phyloP scores from a whole-genome alignment of 306 rosid genomes.

The Prunus fruticosa region DNA sequence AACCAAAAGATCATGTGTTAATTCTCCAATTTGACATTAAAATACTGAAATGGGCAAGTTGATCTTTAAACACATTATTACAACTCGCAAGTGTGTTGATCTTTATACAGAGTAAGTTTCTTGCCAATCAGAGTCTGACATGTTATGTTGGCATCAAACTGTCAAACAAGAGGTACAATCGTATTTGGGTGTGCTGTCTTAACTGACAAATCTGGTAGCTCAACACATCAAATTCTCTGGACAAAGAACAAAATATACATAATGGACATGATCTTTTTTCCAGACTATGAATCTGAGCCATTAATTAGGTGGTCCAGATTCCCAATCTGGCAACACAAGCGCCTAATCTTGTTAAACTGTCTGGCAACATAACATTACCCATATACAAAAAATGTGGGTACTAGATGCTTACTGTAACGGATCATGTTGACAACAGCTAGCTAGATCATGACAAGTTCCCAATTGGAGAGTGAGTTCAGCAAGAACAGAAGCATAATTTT shows the following conservation, averaged over 20 bases:
- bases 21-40: background rate
- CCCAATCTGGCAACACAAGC: too few relatives aligned
- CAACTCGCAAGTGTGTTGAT: background rate
- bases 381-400: background rate
- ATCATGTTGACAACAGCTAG: constrained; percentile 70
- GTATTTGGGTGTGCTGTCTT: background rate
- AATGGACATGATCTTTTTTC: background rate
- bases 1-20: background rate
- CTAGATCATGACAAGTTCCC: constrained; percentile 85
- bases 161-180: background rate
- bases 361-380: background rate
- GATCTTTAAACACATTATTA: background rate
- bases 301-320: background rate
- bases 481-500: constrained; percentile 87
- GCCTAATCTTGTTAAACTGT: too few relatives aligned
- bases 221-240: background rate
- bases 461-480: constrained; percentile 89
- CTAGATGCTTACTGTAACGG: constrained; percentile 61
- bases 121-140: background rate
- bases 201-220: background rate
- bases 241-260: background rate
- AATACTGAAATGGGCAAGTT: background rate
- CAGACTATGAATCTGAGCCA: background rate
- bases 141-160: background rate
- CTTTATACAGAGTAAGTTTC: constrained; percentile 1